phyloP scores from a whole-genome alignment of 2,329 filamentous ascomycete genomes.

The Colletotrichum cereale region DNA sequence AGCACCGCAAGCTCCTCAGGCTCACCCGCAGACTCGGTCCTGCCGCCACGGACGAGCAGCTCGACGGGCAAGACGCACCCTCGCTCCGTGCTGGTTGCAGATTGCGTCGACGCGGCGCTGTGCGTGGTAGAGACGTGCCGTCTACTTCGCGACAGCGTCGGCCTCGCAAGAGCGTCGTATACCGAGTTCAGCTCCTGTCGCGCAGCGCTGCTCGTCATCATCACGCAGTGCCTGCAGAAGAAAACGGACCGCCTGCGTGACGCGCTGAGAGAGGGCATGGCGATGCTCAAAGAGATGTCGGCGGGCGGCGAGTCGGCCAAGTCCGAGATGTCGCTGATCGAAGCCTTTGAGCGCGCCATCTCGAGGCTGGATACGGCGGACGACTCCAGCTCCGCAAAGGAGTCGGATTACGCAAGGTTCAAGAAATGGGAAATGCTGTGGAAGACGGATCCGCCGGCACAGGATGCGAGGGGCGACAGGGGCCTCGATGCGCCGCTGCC shows the following conservation, averaged over 20 bases:
- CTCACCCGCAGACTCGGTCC: slow-evolving; percentile 45
- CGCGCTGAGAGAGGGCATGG: slow-evolving; percentile 61
- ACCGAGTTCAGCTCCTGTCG: slow-evolving; percentile 69
- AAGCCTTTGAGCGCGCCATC: slow-evolving; percentile 63
- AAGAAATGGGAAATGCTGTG: slow-evolving; percentile 55
- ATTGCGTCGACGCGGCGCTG: slow-evolving; percentile 66
- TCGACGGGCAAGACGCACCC: slow-evolving; percentile 45
- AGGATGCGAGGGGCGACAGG: slow-evolving; percentile 45
- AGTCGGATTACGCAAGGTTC: slow-evolving; percentile 62
- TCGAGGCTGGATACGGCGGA: slow-evolving; percentile 59
- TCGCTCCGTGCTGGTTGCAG: slow-evolving; percentile 58
- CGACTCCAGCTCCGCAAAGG: slow-evolving; percentile 49
- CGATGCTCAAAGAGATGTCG: slow-evolving; percentile 65
- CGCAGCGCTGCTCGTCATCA: slow-evolving; percentile 63
- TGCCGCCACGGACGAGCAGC: slow-evolving; percentile 41
- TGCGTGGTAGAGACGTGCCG: slow-evolving; percentile 64
- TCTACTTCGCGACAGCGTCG: slow-evolving; percentile 62
- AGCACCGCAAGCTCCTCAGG: slow-evolving; percentile 48
- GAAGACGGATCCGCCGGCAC: slow-evolving; percentile 52
- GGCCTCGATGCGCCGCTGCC: slow-evolving; percentile 26
- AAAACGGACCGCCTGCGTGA: slow-evolving; percentile 57
- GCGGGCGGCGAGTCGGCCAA: slow-evolving; percentile 64
- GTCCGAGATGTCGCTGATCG: slow-evolving; percentile 66
- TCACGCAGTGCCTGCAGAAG: slow-evolving; percentile 54
- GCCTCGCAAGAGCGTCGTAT: slow-evolving; percentile 66